Evolutionary conservation across 2,329 filamentous ascomycete genomes (phyloP).

Genomic region (Fusarium duplospermum): DNA sequence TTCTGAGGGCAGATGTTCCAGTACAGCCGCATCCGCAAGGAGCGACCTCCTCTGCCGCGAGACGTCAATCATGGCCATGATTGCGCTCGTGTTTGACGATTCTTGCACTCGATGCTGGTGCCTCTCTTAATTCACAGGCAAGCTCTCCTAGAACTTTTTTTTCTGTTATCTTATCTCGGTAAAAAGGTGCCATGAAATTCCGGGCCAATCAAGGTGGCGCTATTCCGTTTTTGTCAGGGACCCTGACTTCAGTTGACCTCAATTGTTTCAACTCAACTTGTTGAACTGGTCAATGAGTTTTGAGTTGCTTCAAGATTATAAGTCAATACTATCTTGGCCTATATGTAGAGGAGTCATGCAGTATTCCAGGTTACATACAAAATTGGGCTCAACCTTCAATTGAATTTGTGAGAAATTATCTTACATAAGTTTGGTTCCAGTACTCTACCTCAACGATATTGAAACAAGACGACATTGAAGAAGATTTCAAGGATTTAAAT

Average conservation of each 20-base stretch:
- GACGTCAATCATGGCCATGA: constrained; percentile 68
- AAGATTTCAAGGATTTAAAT: too few species aligned
- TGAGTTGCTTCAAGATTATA: neutral
- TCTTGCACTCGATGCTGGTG: constrained; percentile 44
- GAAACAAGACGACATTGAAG: too few species aligned
- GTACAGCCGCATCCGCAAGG: constrained; percentile 63
- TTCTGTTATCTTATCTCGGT: constrained; percentile 46
- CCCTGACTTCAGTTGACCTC: neutral
- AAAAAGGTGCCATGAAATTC: constrained; percentile 50
- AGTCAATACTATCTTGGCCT: neutral
- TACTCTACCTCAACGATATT: too few species aligned
- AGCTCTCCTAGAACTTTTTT: constrained; percentile 54
- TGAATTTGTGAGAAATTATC: too few species aligned
- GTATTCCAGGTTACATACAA: neutral
- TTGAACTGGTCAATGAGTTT: neutral
- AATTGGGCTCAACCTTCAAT: neutral
- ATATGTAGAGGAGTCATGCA: neutral
- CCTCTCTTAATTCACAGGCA: constrained; percentile 36
- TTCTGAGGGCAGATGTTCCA: constrained; percentile 75
- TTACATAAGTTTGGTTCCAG: too few species aligned
- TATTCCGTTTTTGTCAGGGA: constrained; percentile 25
- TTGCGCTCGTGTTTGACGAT: constrained; percentile 48
- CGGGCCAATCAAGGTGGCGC: constrained; percentile 49
- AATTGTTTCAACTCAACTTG: neutral
- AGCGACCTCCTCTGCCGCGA: constrained; percentile 66